Evolutionary conservation across 305 asterid species (phyloP), one percentile per base, ranked within the genome.

Genomic region (Nicotiana rustica): DNA sequence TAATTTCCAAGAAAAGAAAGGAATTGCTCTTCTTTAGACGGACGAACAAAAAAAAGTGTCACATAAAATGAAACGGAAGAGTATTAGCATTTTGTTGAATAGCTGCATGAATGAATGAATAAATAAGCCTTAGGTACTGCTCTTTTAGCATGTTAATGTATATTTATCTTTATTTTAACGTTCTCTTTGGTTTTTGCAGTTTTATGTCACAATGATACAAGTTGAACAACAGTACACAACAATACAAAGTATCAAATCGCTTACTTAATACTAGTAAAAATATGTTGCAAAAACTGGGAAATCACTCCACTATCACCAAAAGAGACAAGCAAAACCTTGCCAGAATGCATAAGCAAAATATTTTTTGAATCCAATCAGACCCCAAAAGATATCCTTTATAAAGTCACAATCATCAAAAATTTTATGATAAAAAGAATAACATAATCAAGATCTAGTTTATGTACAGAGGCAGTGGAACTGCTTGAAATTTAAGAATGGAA

Each of bases 391-490:
- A 44, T 21, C 79, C 35, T 25, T 25, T 25, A 25, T 25, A 25
- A 25, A 25, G 29, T 49, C 9, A 73, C 1, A 21, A 73, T 25
- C 64, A 75, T 25, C 64, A 52, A 76, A 25, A 76, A 76, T 1
- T 76, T 75, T 31, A 55, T 29, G 66, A 76, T 19, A 76, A 29
- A 73, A 73, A 49, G 65, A 55, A 55, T 55, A 76, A 76, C 49
- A 76, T 1, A 55, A 76, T 31, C 49, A 29, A 55, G 49, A 76
- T 25, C 80, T 55, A 76, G 66, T 76, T 55, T 55, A 76, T 76
- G 66, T 76, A 76, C 80, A 76, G 80, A 76, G 66, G 47, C 80
- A 29, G 80, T 25, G 15, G 17, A 75, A 76, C 80, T 55, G 80
- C 66, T 76, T 55, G 80, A 29, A 76, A 29, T 55, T 76, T 17